These are phyloP conservation scores for Cutaneotrichosporon sp. DNA, from an alignment of 1,284 basidiomycete genomes.

Conservation along the genomic window DNA sequence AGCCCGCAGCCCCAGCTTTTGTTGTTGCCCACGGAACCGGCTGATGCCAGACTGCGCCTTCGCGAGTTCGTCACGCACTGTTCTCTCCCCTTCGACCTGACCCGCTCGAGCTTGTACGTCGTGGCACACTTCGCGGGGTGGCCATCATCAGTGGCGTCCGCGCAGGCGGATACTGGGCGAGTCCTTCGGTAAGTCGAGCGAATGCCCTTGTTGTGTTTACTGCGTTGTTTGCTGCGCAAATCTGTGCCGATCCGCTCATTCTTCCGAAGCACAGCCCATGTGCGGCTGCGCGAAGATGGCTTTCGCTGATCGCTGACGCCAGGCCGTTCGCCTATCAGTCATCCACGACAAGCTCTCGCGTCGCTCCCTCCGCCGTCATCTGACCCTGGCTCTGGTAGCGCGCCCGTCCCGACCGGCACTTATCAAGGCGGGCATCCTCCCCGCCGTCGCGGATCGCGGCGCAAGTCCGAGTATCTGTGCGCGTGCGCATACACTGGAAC, in stretches of 20 bases:
- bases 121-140: slow-evolving; percentile 24
- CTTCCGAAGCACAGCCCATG: no score
- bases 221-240: no score
- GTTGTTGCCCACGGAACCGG: background rate
- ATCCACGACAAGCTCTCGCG: slow-evolving; percentile 20
- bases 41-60: slow-evolving; percentile 18
- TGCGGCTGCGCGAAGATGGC: no score
- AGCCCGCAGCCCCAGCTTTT: background rate
- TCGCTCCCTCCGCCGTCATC: slow-evolving; percentile 12
- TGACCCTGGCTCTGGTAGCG: slow-evolving; percentile 9
- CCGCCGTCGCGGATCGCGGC: background rate
- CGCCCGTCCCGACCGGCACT: slow-evolving; percentile 15
- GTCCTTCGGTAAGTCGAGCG: slow-evolving; percentile 14
- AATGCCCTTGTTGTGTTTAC: background rate
- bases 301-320: background rate
- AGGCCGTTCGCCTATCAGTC: slow-evolving; percentile 25
- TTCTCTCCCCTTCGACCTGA: slow-evolving; percentile 27
- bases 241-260: no score
- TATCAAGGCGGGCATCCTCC: slow-evolving; percentile 19
- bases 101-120: slow-evolving; percentile 22
- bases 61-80: slow-evolving; percentile 18
- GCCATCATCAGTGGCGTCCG: slow-evolving; percentile 20
- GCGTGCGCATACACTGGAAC: slow-evolving; percentile 15
- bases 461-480: slow-evolving; percentile 16
- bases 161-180: slow-evolving; percentile 20